phyloP scores from a whole-genome alignment of 2,329 filamentous ascomycete genomes.

The Clarireedia paspali region DNA sequence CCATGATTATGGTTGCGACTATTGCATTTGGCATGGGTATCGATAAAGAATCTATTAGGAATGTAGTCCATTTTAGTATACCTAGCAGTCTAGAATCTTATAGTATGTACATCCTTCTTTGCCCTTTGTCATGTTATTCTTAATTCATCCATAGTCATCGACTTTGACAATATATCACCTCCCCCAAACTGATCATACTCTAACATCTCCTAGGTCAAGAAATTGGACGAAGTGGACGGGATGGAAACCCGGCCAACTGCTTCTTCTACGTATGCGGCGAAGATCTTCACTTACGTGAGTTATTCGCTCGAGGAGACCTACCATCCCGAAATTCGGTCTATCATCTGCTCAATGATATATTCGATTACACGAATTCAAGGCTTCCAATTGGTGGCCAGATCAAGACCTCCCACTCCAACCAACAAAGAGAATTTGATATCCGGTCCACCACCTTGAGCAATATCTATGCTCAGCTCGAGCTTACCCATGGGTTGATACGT shows the following conservation, averaged over 20 bases:
- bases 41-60: conserved; percentile 47
- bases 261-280: conserved; percentile 50
- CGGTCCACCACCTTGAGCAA: conserved; percentile 40
- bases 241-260: conserved; percentile 46
- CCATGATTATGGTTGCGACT: conserved; percentile 44
- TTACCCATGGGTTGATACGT: conserved; percentile 48
- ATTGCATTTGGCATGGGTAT: conserved; percentile 56
- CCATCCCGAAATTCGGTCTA: conserved; percentile 44
- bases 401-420: conserved; percentile 37
- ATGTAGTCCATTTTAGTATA: conserved; percentile 45
- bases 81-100: conserved; percentile 48
- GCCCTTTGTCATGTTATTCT: background rate
- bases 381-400: conserved; percentile 36
- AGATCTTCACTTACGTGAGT: conserved; percentile 51
- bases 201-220: conserved; percentile 33
- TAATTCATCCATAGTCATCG: no score
- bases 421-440: conserved; percentile 47
- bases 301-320: conserved; percentile 52
- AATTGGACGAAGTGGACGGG: conserved; percentile 47
- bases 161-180: background rate
- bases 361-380: conserved; percentile 30
- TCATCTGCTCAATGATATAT: conserved; percentile 43
- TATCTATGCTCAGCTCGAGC: conserved; percentile 53
- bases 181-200: background rate
- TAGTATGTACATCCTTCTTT: conserved; percentile 25